phyloP scores from a whole-genome alignment of 2,329 filamentous ascomycete species.

The Microdochium nivale region DNA sequence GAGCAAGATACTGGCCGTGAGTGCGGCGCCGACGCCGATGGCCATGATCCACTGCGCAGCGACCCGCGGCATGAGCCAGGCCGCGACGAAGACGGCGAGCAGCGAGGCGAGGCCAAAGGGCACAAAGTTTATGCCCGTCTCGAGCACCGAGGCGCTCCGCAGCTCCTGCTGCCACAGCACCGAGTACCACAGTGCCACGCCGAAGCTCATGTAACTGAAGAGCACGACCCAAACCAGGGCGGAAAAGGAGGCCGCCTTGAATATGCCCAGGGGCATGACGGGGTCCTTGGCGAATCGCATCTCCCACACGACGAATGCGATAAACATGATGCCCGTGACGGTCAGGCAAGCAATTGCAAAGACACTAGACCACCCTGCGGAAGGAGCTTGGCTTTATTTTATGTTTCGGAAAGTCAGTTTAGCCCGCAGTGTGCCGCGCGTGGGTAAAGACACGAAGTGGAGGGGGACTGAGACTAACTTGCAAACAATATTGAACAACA shows the following conservation, averaged over 20 bases:
- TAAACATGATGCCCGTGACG: no score
- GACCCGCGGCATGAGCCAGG: slow-evolving; percentile 35
- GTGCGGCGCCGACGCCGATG: slow-evolving; percentile 25
- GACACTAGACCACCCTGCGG: no score
- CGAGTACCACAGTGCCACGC: slow-evolving; percentile 39
- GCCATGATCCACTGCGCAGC: slow-evolving; percentile 38
- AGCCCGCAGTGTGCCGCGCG: slow-evolving; percentile 18
- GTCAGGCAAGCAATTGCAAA: no score
- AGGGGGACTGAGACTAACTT: no score
- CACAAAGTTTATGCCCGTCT: slow-evolving; percentile 27
- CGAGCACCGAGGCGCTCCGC: slow-evolving; percentile 28
- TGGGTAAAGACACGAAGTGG: slow-evolving; percentile 16
- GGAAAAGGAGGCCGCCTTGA: slow-evolving; percentile 32
- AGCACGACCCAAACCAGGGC: slow-evolving; percentile 32
- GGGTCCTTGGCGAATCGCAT: no score
- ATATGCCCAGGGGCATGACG: slow-evolving; percentile 18
- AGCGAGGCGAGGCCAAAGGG: slow-evolving; percentile 30
- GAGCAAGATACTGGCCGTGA: slow-evolving; percentile 22
- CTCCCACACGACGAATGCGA: no score
- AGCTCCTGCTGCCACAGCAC: slow-evolving; percentile 33
- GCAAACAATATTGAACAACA: slow-evolving; percentile 42
- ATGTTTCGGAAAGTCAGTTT: no score
- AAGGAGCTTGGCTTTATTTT: no score
- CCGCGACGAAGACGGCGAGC: slow-evolving; percentile 27
- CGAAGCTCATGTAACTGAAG: slow-evolving; percentile 36